Evolutionary conservation across 129 eudicot species (phyloP), one percentile per base, ranked within the genome.

Genomic region (Artemisia argyi): DNA sequence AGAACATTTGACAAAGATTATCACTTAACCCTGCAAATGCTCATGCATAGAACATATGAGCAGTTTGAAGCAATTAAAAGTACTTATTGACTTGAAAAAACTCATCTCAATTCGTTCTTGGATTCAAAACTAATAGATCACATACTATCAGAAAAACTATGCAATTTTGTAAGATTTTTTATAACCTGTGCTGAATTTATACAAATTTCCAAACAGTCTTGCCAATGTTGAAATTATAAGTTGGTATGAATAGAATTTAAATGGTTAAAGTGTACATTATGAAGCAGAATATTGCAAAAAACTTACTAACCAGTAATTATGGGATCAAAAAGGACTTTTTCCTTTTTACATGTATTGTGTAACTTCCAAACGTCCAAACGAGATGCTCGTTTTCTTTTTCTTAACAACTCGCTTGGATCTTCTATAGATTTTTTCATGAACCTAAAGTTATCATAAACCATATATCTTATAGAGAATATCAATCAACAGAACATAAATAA

Each of bases 331-430:
- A 88, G 79, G 22, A 80, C 22, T 11, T 69, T 49, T 51, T 88
- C 90, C 55, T 80, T 82, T 62, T 76, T 85, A 13, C 51, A 51
- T 47, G 75, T 76, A 18, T 79, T 85, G 78, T 69, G 85, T 65
- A 63, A 47, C 72, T 78, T 93, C 91, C 89, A 83, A 30, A 79
- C 56, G 13, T 65, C 92, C 74, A 89, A 78, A 71, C 78, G 58
- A 46, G 98, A 72, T 22, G 65, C 66, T 50, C 84, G 72, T 67
- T 74, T 88, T 72, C 59, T 81, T 67, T 53, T 73, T 44, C 91
- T 78, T 42, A 32, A 35, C 54, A 88, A 49, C 63, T 67, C 76
- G 32, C 75, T 79, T 39, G 80, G 59, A 61, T 91, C 81, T 0
- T 83, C 68, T 56, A 95, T 69, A 10, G 83, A 65, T 16, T 61